Base-by-base conservation (phyloP, 345 rosid species). In the Populus alba region DNA sequence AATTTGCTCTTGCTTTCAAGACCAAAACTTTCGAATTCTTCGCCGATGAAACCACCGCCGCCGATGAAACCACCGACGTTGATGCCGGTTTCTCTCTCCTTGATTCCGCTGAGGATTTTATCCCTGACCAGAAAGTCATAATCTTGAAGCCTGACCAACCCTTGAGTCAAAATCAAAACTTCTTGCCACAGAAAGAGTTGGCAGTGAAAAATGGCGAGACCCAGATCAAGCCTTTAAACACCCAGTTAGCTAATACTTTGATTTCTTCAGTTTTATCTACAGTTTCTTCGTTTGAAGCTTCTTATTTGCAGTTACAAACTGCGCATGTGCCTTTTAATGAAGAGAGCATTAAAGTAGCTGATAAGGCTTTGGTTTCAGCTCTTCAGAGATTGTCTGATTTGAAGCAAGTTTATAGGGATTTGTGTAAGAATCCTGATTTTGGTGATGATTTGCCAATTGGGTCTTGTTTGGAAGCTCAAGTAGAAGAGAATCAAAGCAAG, bases 401-500 rank as follows among this genome's bases (percentile, higher is more conserved):
- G 78, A 92, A 90, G 94, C 80, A 70, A 0, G 89, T 88, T 9
- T 93, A 85, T 75, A 76, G 80, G 80, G 88, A 86, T 77, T 72
- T 84, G 78, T 76, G 85, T 27, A 84, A 75, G 76, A 90, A 87
- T 81, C 84, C 91, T 45, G 89, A 83, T 70, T 81, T 84, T 59
- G 88, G 67, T 18, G 57, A 66, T 4, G 90, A 79, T 84, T 87
- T 90, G 76, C 76, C 83, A 1, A 61, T 91, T 84, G 91, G 92
- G 82, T 94, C 99, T 37, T 88, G 90, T 62, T 88, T 92, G 81
- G 99, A 96, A 74, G 97, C 96, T 84, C 89, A 85, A 53, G 99
- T 96, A 16, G 91, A 90, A 65, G 98, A 96, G 86, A 94, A 96
- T 80, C 99, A 96, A 79, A 94, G 96, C 93, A 94, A 92, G 90